These are phyloP conservation scores for Adansonia grandidieri DNA, from an alignment of 441 rosid species.

Conservation along the genomic window DNA sequence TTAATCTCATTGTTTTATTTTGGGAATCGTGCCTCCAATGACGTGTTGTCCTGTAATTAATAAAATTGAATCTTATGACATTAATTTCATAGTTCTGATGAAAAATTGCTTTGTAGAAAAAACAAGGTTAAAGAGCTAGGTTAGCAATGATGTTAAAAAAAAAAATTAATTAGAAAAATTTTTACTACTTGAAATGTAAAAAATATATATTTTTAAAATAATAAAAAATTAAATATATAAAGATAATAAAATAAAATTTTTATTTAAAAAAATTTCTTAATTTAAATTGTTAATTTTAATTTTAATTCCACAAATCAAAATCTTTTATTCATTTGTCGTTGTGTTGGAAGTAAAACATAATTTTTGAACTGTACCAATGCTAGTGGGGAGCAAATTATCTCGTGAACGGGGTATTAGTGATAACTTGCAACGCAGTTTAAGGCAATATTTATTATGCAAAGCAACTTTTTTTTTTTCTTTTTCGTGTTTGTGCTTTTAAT, in stretches of 20 bases:
- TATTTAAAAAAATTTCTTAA: no score
- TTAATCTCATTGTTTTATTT: not conserved
- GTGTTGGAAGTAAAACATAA: no score
- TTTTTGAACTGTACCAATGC: no score
- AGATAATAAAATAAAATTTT: no score
- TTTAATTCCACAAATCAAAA: not conserved
- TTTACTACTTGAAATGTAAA: no score
- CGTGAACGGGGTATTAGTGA: not conserved
- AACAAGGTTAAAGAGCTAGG: no score
- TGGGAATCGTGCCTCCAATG: not conserved
- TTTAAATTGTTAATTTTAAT: not conserved
- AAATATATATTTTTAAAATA: no score
- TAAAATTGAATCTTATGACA: not conserved
- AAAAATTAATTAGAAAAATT: no score
- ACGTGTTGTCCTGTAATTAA: not conserved
- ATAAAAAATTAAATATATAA: no score
- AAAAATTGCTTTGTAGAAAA: no score
- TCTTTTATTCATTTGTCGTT: not conserved
- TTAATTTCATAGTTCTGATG: not conserved
- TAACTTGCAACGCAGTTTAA: not conserved
- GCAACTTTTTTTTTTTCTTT: not conserved
- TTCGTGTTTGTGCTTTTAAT: no score
- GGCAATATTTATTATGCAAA: not conserved
- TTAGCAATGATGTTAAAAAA: no score
- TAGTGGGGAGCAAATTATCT: constrained; percentile 10